Evolutionary conservation across 352 stramenopile genomes (phyloP), one percentile per base, ranked within the genome.

Genomic region (Phytophthora litchii): DNA sequence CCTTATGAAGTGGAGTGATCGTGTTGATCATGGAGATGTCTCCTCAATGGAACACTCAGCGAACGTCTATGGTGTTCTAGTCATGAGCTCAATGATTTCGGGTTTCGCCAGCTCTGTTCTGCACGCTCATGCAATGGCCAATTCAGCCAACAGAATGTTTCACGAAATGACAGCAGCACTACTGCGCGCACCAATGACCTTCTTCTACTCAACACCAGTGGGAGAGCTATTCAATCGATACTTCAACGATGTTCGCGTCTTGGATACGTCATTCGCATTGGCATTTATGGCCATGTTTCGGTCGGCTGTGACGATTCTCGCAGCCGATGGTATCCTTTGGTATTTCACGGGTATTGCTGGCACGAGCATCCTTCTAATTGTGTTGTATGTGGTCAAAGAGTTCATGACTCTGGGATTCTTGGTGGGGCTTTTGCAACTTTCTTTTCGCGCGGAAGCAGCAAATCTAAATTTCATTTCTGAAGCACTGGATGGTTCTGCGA

Each of bases 401-500:
- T 69, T 72, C 38, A 57, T 77, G 50, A 65, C 55, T 13, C 34
- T 77, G 11, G 64, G 69, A 0, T 72, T 67, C 25, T 12, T 71
- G 23, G 69, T 69, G 21, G 52, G 63, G 9, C 43, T 80, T 21
- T 31, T 82, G 46, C 73, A 80, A 32, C 50, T 71, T 29, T 70
- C 58, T 12, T 68, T 80, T 56, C 40, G 67, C 36, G 62, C 62
- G 43, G 51, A 80, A 55, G 51, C 67, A 35, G 64, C 48, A 5
- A 77, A 80, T 19, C 44, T 83, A 37, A 80, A 80, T 42, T 67
- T 74, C 8, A 74, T 83, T 25, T 74, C 67, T 12, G 74, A 83
- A 42, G 67, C 71, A 13, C 50, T 83, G 9, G 60, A 65, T 34
- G 74, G 74, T 4, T 71, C 60, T 2, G 55, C 46, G 8, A 72